A percentile compares a stretch with the other conserved stretches of the same genome.
Evolutionary conservation across 805 yeast species (phyloP).

Genomic region (Jamesozyma jinghongensis): DNA sequence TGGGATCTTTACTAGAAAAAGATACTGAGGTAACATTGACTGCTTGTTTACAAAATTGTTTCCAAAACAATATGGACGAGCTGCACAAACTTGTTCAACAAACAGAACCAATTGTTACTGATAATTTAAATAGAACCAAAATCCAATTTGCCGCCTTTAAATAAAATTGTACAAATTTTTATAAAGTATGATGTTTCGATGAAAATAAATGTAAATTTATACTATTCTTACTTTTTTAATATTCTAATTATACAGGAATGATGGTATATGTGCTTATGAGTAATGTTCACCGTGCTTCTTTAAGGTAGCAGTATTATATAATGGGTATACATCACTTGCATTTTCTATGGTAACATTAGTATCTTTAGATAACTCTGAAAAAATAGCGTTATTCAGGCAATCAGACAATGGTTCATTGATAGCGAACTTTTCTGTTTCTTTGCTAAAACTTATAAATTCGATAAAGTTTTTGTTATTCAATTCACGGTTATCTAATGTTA

Average conservation of each 20-base stretch:
- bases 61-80: constrained; percentile 22
- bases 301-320: constrained; percentile 41
- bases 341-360: constrained; percentile 30
- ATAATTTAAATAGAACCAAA: constrained; percentile 24
- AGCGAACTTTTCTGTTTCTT: constrained; percentile 12
- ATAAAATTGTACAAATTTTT: constrained; percentile 4
- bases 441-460: constrained; percentile 17
- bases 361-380: constrained; percentile 16
- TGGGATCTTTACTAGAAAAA: constrained; percentile 22
- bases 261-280: constrained; percentile 10
- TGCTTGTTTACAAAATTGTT: constrained; percentile 28
- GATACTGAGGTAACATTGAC: constrained; percentile 26
- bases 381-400: constrained; percentile 17
- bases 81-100: constrained; percentile 22
- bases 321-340: constrained; percentile 37
- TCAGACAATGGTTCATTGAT: constrained; percentile 15
- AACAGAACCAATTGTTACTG: constrained; percentile 24
- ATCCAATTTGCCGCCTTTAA: constrained; percentile 29
- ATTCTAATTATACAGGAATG: neutral
- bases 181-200: neutral
- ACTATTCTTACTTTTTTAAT: no score
- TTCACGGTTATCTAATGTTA: constrained; percentile 29
- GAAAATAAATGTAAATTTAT: no score
- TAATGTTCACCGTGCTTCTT: constrained; percentile 53
- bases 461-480: constrained; percentile 11